Evolutionary conservation across 2,329 filamentous ascomycete species (phyloP).

Genomic region (Aspergillus quadrilineatus): DNA sequence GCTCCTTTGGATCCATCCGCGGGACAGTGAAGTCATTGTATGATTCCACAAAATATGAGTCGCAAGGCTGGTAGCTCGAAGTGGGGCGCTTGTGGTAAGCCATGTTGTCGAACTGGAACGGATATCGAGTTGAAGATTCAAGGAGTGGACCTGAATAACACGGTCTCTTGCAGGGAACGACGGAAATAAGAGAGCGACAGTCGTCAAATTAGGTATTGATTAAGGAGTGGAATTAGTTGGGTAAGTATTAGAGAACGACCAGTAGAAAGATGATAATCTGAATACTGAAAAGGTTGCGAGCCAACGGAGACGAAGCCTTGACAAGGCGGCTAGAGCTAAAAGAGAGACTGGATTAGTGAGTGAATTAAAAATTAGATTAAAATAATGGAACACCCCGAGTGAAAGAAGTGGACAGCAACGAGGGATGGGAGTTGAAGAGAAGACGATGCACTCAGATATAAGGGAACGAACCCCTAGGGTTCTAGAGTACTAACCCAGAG

Average conservation of each 20-base stretch:
- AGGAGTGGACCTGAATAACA: conserved; percentile 46
- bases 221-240: conserved; percentile 63
- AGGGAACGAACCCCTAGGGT: conserved; percentile 26
- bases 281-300: conserved; percentile 32
- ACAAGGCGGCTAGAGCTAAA: conserved; percentile 34
- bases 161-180: conserved; percentile 40
- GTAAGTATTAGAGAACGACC: conserved; percentile 47
- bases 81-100: conserved; percentile 54
- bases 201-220: conserved; percentile 44
- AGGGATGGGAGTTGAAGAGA: conserved; percentile 16
- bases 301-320: conserved; percentile 31
- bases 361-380: conserved; percentile 23
- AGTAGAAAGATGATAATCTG: conserved; percentile 42
- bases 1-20: conserved; percentile 69
- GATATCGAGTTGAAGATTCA: conserved; percentile 26
- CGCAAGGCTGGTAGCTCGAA: conserved; percentile 62
- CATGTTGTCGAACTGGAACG: conserved; percentile 47
- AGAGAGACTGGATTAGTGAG: conserved; percentile 32
- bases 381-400: conserved; percentile 12
- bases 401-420: conserved; percentile 15
- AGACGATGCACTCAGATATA: conserved; percentile 15
- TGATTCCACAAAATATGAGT: conserved; percentile 67
- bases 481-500: conserved; percentile 43
- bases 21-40: conserved; percentile 50
- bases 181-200: conserved; percentile 52